Conservation (phyloP, 169 alveolate species). For the Cryptosporidium bovis region DNA sequence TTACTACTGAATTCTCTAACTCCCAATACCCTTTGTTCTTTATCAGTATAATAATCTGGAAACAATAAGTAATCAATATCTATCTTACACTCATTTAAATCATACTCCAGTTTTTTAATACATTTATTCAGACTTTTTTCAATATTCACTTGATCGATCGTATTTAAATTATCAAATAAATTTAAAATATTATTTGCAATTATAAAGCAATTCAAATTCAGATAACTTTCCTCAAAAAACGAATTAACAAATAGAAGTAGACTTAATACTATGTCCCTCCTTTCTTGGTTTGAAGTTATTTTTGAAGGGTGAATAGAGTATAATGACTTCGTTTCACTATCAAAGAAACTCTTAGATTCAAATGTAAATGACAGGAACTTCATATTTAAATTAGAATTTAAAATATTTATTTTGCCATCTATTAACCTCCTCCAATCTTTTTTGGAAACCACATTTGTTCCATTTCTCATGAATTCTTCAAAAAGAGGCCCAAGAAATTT, state of each 20-base stretch:
- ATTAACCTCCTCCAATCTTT: slow-evolving; percentile 10
- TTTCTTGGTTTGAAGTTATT: too few relatives aligned
- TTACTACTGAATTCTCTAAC: neutral
- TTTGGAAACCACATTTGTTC: neutral
- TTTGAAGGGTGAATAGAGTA: slow-evolving; percentile 1
- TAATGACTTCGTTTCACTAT: neutral
- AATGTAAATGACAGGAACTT: neutral
- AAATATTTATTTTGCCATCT: neutral
- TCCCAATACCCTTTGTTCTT: too few relatives aligned
- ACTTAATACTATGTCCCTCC: neutral
- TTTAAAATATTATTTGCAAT: slow-evolving; percentile 1
- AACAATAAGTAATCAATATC: slow-evolving; percentile 24
- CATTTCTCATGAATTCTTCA: slow-evolving; percentile 22
- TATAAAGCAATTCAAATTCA: slow-evolving; percentile 9
- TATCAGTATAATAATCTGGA: slow-evolving; percentile 4
- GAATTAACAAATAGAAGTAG: slow-evolving; percentile 15
- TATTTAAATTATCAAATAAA: neutral
- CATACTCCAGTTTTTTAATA: slow-evolving; percentile 13
- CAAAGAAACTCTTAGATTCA: neutral
- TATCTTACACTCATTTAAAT: neutral
- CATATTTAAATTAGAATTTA: slow-evolving; percentile 7
- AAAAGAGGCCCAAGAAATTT: slow-evolving; percentile 53
- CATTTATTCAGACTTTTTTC: neutral
- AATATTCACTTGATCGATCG: neutral
- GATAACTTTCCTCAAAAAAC: neutral